Evolutionary conservation across 805 yeast genomes (phyloP).

Genomic region (Saccharomycopsis capsularis): DNA sequence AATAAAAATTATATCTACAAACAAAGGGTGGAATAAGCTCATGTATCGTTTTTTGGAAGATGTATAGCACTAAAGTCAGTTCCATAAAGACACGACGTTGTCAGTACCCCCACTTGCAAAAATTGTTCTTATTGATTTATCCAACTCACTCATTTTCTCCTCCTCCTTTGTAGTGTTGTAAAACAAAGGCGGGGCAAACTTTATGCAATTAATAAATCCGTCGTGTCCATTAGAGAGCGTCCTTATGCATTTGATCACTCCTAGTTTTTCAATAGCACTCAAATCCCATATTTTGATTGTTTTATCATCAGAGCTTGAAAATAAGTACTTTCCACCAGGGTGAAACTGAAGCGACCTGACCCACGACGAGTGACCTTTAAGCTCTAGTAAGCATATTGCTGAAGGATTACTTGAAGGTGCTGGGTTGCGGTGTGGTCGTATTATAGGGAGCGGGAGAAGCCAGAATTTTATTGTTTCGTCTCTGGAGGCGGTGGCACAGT

Average conservation of each 20-base stretch:
- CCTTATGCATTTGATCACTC: slow-evolving; percentile 37
- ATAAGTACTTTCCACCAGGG: slow-evolving; percentile 65
- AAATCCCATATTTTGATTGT: slow-evolving; percentile 75
- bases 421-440: slow-evolving; percentile 49
- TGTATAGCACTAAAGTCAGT: too few relatives aligned
- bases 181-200: slow-evolving; percentile 42
- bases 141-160: slow-evolving; percentile 26
- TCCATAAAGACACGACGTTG: slow-evolving; percentile 27
- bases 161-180: slow-evolving; percentile 7
- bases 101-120: slow-evolving; percentile 40
- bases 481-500: slow-evolving; percentile 73
- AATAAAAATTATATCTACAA: too few relatives aligned
- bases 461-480: slow-evolving; percentile 71
- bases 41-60: too few relatives aligned
- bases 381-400: slow-evolving; percentile 49
- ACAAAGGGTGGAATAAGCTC: too few relatives aligned
- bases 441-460: slow-evolving; percentile 62
- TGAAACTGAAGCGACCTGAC: slow-evolving; percentile 62
- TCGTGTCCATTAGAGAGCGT: slow-evolving; percentile 55
- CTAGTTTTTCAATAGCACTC: slow-evolving; percentile 30
- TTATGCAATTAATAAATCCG: slow-evolving; percentile 65
- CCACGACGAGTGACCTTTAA: slow-evolving; percentile 84
- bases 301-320: slow-evolving; percentile 76
- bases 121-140: slow-evolving; percentile 29
- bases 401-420: slow-evolving; percentile 54